phyloP scores from a whole-genome alignment of 192 early-diverging fungal species.

The Linnemannia hyalina region DNA sequence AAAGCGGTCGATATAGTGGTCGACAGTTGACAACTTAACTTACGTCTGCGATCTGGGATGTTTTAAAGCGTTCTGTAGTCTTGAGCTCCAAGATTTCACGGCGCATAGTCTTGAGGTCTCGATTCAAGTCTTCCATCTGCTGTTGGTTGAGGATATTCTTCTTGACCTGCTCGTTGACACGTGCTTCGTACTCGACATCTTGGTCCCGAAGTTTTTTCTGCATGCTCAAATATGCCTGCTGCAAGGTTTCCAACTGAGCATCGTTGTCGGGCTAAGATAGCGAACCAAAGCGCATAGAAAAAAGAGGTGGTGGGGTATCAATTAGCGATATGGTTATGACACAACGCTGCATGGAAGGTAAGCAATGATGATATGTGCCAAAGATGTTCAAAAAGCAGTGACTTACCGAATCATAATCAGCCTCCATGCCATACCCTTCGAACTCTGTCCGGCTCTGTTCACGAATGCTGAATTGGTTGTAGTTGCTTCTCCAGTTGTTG shows the following conservation, averaged over 20 bases:
- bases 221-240: slow-evolving; percentile 21
- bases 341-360: too few relatives aligned
- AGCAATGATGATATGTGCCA: background rate
- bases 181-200: slow-evolving; percentile 39
- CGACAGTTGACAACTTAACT: background rate
- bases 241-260: slow-evolving; percentile 24
- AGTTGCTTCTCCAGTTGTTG: slow-evolving; percentile 32
- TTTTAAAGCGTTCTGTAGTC: slow-evolving; percentile 26
- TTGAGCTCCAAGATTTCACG: slow-evolving; percentile 32
- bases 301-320: background rate
- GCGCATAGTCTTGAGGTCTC: slow-evolving; percentile 26
- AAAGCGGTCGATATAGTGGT: background rate
- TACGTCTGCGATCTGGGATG: slow-evolving; percentile 42
- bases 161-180: slow-evolving; percentile 32
- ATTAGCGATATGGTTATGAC: background rate
- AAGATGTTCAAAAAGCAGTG: background rate
- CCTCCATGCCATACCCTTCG: slow-evolving; percentile 33
- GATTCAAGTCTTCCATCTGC: slow-evolving; percentile 29
- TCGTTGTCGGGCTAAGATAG: slow-evolving; percentile 18
- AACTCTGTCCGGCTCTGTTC: slow-evolving; percentile 41
- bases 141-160: slow-evolving; percentile 43
- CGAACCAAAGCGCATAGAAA: background rate
- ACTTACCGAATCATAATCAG: slow-evolving; percentile 37
- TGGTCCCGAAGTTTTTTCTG: slow-evolving; percentile 35
- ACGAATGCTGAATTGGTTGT: slow-evolving; percentile 35